A percentile compares a stretch with the other conserved stretches of the same genome.
Conservation (phyloP, 192 early-diverging fungal species). For the Coemansia erecta region DNA sequence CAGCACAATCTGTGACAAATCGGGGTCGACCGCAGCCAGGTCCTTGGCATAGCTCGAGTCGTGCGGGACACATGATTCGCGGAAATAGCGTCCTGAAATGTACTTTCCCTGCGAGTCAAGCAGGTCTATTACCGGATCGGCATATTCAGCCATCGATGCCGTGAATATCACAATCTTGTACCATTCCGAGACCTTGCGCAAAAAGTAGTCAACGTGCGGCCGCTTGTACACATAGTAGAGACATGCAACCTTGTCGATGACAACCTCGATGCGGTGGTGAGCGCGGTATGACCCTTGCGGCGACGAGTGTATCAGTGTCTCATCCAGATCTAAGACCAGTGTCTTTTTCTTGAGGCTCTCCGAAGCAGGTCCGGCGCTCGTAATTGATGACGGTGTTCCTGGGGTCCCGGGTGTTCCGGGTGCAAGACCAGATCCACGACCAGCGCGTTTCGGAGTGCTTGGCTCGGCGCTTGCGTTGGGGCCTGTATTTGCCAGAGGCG, state of each 20-base stretch:
- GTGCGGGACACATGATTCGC: slow-evolving; percentile 63
- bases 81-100: slow-evolving; percentile 63
- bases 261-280: slow-evolving; percentile 64
- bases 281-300: slow-evolving; percentile 56
- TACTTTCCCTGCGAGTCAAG: slow-evolving; percentile 59
- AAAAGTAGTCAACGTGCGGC: slow-evolving; percentile 61
- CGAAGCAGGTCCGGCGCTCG: not conserved
- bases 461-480: not conserved
- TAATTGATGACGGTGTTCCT: slow-evolving; percentile 9
- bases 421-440: not conserved
- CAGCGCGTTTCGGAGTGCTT: not conserved
- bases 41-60: slow-evolving; percentile 70
- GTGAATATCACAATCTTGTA: slow-evolving; percentile 75
- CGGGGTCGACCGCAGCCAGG: slow-evolving; percentile 59
- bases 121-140: slow-evolving; percentile 60
- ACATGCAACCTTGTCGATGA: slow-evolving; percentile 60
- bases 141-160: slow-evolving; percentile 69
- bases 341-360: slow-evolving; percentile 49
- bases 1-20: slow-evolving; percentile 64
- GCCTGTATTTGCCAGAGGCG: not conserved
- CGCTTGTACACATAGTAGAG: slow-evolving; percentile 64
- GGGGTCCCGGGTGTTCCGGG: slow-evolving; percentile 3
- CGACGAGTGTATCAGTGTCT: slow-evolving; percentile 69
- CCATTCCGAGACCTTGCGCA: slow-evolving; percentile 58
- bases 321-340: slow-evolving; percentile 65